These are phyloP conservation scores for Acanthamoeba rhysodes DNA, from an alignment of 208 protist species.

Conservation along the genomic window DNA sequence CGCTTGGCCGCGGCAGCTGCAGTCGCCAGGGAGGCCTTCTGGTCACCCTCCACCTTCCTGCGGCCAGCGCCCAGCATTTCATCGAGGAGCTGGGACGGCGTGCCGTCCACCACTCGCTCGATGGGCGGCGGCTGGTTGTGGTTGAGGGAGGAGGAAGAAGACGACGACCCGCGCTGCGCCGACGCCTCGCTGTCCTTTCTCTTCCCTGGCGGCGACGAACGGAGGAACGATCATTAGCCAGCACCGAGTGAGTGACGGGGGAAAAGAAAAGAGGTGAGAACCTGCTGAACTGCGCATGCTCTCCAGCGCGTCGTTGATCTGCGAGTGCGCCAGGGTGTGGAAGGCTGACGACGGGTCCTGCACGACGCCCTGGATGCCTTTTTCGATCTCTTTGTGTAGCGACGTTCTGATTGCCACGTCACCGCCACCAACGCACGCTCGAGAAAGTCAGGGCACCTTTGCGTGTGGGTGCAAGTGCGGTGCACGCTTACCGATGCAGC, in stretches of 20 bases:
- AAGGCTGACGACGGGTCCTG: constrained; percentile 8
- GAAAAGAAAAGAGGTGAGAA: not conserved
- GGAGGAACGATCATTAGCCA: not conserved
- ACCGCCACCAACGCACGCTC: too few species aligned
- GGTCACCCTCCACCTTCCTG: not conserved
- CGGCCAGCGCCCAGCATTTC: constrained; percentile 26
- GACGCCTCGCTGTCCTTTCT: not conserved
- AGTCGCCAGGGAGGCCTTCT: not conserved
- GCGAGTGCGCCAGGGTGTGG: not conserved
- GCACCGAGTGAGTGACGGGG: not conserved
- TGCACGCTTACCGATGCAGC: not conserved
- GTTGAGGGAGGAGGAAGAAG: not conserved
- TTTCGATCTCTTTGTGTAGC: constrained; percentile 17
- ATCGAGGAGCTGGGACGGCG: constrained; percentile 23
- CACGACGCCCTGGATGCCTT: constrained; percentile 35
- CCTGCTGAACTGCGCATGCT: constrained; percentile 7
- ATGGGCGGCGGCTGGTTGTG: too few species aligned
- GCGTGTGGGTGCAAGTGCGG: not conserved
- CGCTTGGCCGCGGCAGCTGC: not conserved
- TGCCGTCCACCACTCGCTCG: not conserved
- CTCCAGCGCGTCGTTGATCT: constrained; percentile 49
- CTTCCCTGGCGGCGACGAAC: not conserved
- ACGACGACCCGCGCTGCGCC: not conserved
- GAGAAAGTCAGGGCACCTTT: not conserved
- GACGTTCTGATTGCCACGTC: not conserved